Percentiles rank a stretch among this genome's conserved stretches.
These are phyloP conservation scores for Leishmania braziliensis DNA, from an alignment of 208 protist species.

Conservation along the genomic window DNA sequence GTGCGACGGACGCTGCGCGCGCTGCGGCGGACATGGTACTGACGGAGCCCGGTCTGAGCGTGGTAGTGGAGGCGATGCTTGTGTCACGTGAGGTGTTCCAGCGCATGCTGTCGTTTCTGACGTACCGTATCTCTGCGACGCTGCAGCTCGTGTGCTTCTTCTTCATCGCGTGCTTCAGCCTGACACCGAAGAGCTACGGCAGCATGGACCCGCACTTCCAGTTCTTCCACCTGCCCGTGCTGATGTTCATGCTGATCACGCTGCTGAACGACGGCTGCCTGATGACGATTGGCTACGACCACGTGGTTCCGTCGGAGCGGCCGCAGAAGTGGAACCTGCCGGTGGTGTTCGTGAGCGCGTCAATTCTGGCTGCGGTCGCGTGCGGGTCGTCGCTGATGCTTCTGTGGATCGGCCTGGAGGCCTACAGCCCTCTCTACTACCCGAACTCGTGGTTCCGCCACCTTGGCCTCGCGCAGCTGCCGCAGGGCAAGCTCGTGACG, in stretches of 20 bases:
- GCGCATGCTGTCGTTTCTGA: conserved; percentile 92
- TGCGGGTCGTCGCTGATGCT: conserved; percentile 72
- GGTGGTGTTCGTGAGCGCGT: conserved; percentile 61
- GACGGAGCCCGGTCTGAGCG: conserved; percentile 89
- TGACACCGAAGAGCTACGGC: conserved; percentile 72
- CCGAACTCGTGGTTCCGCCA: conserved; percentile 51
- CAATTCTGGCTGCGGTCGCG: conserved; percentile 63
- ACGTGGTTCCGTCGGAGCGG: conserved; percentile 50
- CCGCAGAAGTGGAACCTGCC: conserved; percentile 77
- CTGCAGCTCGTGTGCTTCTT: conserved; percentile 87
- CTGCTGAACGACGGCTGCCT: conserved; percentile 82
- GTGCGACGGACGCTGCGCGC: conserved; percentile 93
- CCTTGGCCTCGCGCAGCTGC: conserved; percentile 64
- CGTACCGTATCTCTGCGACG: conserved; percentile 81
- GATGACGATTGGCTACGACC: conserved; percentile 80
- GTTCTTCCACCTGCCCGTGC: conserved; percentile 86
- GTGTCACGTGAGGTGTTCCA: conserved; percentile 94
- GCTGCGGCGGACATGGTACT: conserved; percentile 96
- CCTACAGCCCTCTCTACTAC: conserved; percentile 41
- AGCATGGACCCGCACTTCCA: conserved; percentile 62
- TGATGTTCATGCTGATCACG: conserved; percentile 94
- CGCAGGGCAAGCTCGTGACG: conserved; percentile 79
- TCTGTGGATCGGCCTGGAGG: conserved; percentile 65
- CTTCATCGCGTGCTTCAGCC: conserved; percentile 80
- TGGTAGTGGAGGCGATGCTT: conserved; percentile 94